Evolutionary conservation across 305 asterid species (phyloP).

Genomic region (Fraxinus nigra): DNA sequence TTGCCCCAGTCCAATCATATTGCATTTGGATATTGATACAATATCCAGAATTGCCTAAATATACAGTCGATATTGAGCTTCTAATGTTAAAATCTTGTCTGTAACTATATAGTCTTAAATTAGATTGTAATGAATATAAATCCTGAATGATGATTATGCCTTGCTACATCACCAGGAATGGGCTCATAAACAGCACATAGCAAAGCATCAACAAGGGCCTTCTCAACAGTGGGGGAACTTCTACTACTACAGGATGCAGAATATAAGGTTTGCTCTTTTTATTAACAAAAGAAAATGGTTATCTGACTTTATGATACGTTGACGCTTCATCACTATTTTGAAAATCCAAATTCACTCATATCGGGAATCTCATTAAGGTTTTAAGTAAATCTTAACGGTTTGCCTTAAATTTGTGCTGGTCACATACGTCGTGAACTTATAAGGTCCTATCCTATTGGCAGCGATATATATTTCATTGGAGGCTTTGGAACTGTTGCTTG

Average conservation of each 20-base stretch:
- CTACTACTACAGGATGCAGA: constrained; percentile 90
- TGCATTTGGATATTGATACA: constrained; percentile 2
- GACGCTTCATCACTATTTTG: background rate
- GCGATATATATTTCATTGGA: constrained; percentile 95
- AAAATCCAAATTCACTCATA: background rate
- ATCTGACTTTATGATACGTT: background rate
- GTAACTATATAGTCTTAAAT: background rate
- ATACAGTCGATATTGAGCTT: background rate
- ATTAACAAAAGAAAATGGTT: background rate
- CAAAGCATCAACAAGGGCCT: constrained; percentile 96
- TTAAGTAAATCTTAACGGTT: background rate
- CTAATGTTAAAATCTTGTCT: background rate
- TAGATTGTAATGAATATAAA: background rate
- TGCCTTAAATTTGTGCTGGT: background rate
- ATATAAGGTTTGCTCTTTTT: constrained; percentile 57
- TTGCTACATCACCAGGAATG: constrained; percentile 54
- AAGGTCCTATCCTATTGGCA: constrained; percentile 27
- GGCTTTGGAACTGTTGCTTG: constrained; percentile 98
- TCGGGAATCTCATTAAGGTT: background rate
- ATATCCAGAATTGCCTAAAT: background rate
- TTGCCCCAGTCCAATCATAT: background rate
- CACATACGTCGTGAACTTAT: background rate
- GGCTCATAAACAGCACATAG: constrained; percentile 89
- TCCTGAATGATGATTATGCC: constrained; percentile 7
- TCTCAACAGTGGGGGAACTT: constrained; percentile 99